phyloP scores from a whole-genome alignment of 768 basidiomycete genomes.

The Boletus rubescentipes region DNA sequence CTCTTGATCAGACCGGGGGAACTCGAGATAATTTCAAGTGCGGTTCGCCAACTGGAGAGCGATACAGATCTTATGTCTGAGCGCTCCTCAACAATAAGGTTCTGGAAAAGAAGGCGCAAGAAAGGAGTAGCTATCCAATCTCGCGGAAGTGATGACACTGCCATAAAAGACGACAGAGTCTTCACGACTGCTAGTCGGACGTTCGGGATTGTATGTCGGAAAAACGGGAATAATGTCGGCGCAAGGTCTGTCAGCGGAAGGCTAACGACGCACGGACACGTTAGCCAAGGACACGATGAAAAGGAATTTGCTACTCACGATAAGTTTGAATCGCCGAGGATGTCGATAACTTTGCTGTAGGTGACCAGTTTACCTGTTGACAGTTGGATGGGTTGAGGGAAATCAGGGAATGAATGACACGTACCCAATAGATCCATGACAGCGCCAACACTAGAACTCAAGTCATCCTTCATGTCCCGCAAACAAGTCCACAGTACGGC shows the following conservation, averaged over 20 bases:
- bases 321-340: slow-evolving; percentile 64
- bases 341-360: slow-evolving; percentile 72
- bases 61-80: slow-evolving; percentile 77
- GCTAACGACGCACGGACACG: slow-evolving; percentile 37
- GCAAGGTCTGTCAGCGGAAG: slow-evolving; percentile 79
- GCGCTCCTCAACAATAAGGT: slow-evolving; percentile 89
- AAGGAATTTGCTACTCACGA: slow-evolving; percentile 54
- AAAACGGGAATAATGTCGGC: slow-evolving; percentile 90
- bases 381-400: slow-evolving; percentile 4
- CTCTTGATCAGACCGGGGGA: slow-evolving; percentile 49
- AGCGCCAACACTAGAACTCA: slow-evolving; percentile 93
- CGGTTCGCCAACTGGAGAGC: slow-evolving; percentile 69
- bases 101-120: slow-evolving; percentile 87
- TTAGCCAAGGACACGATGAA: slow-evolving; percentile 6
- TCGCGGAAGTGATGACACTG: slow-evolving; percentile 65
- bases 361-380: slow-evolving; percentile 75
- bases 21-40: slow-evolving; percentile 54
- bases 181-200: slow-evolving; percentile 93
- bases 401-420: slow-evolving; percentile 15
- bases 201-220: slow-evolving; percentile 92
- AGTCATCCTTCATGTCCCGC: slow-evolving; percentile 91
- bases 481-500: slow-evolving; percentile 90
- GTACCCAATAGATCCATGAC: slow-evolving; percentile 97
- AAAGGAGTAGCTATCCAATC: slow-evolving; percentile 82
- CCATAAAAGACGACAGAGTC: slow-evolving; percentile 84